phyloP scores from a whole-genome alignment of 1,139 yeast genomes.

The Yamadazyma pseudoaaseri region DNA sequence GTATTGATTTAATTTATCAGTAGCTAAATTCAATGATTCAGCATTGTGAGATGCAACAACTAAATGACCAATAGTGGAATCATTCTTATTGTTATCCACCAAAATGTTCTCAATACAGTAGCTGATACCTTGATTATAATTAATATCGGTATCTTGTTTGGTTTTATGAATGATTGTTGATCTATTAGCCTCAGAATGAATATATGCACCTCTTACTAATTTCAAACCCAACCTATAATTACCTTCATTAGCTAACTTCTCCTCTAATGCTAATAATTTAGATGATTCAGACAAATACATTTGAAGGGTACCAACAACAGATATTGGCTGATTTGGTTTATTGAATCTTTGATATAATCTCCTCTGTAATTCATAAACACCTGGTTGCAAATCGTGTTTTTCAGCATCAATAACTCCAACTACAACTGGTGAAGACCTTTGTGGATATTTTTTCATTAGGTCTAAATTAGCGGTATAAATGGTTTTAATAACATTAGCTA shows the following conservation, averaged over 20 bases:
- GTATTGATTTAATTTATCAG: constrained; percentile 45
- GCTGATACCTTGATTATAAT: constrained; percentile 71
- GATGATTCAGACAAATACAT: constrained; percentile 80
- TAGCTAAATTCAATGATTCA: constrained; percentile 72
- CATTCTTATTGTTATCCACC: constrained; percentile 36
- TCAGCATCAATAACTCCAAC: constrained; percentile 93
- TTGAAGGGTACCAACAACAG: constrained; percentile 90
- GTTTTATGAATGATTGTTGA: constrained; percentile 64
- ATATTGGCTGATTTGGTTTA: constrained; percentile 52
- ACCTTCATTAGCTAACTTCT: constrained; percentile 58
- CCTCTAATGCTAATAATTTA: constrained; percentile 60
- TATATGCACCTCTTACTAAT: constrained; percentile 96
- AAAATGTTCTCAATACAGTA: constrained; percentile 63
- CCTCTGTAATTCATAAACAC: constrained; percentile 89
- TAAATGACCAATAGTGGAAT: constrained; percentile 70
- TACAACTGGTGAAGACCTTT: constrained; percentile 75
- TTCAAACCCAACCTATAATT: constrained; percentile 82
- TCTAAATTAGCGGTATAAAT: constrained; percentile 56
- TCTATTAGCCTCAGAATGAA: constrained; percentile 83
- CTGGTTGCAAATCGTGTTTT: constrained; percentile 81
- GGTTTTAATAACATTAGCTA: constrained; percentile 54
- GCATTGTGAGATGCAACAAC: constrained; percentile 92
- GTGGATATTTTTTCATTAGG: constrained; percentile 54
- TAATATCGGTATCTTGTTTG: constrained; percentile 72
- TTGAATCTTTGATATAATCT: constrained; percentile 75